Conservation (phyloP, 805 yeast genomes). For the Spencermartinsiella europaea region DNA sequence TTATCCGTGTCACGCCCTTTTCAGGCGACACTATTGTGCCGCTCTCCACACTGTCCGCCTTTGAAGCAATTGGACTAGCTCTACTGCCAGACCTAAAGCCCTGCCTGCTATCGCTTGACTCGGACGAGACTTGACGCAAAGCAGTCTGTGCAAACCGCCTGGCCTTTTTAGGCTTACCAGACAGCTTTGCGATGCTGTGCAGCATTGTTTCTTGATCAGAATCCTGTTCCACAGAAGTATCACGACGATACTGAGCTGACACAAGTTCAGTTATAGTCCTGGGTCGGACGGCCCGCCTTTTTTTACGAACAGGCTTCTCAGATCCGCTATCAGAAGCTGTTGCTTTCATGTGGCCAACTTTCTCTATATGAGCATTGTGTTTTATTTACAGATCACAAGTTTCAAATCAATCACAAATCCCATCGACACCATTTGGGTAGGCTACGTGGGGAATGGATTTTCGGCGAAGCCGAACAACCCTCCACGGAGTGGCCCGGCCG, state of each 20-base stretch:
- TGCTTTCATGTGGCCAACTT: no score
- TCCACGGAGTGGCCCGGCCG: no score
- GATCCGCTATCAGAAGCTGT: no score
- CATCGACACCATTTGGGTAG: no score
- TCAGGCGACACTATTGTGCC: neutral
- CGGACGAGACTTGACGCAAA: neutral
- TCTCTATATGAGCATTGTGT: no score
- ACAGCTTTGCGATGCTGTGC: neutral
- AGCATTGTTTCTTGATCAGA: neutral
- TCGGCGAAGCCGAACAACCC: no score
- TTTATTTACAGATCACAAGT: no score
- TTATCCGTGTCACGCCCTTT: neutral
- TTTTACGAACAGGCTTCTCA: no score
- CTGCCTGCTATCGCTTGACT: neutral
- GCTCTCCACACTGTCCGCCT: neutral
- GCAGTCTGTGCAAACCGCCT: neutral
- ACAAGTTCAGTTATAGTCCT: neutral
- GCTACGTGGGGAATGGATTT: no score
- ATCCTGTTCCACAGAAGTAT: neutral
- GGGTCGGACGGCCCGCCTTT: no score
- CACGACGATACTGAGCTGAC: neutral
- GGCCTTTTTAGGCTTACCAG: constrained; percentile 3
- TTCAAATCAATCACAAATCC: no score
- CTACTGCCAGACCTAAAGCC: neutral
- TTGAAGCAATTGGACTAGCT: neutral